A percentile compares a stretch with the other conserved stretches of the same genome.
Conservation (phyloP, 441 rosid species). For the Isatis lusitanica region DNA sequence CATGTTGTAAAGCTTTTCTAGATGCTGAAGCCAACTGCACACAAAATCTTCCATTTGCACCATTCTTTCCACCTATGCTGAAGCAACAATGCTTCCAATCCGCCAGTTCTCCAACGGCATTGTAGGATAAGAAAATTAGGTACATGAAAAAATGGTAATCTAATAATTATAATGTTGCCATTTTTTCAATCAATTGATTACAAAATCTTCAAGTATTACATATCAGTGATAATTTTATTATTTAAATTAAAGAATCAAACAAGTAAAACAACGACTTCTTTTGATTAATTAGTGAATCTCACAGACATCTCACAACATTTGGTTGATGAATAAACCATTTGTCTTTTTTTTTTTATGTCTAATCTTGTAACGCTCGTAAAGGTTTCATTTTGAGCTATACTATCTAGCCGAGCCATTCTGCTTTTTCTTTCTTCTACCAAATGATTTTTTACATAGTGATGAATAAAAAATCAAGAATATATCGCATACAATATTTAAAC, state of each 20-base stretch:
- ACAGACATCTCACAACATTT: not conserved
- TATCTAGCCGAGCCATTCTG: too few species aligned
- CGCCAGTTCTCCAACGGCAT: not conserved
- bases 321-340: not conserved
- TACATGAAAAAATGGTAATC: not conserved
- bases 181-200: not conserved
- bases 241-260: not conserved
- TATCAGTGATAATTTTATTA: not conserved
- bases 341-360: not conserved
- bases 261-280: not conserved
- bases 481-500: too few species aligned
- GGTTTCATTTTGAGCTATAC: not conserved
- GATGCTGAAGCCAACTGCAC: slow-evolving; percentile 19
- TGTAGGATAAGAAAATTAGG: not conserved
- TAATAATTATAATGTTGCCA: too few species aligned
- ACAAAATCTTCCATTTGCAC: not conserved
- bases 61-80: not conserved
- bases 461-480: not conserved
- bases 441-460: not conserved
- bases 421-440: not conserved
- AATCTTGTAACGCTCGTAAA: not conserved
- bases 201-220: not conserved
- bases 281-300: not conserved
- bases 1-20: slow-evolving; percentile 22
- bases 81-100: slow-evolving; percentile 3